Evolutionary conservation across 2,329 filamentous ascomycete genomes (phyloP), one percentile per base, ranked within the genome.

Genomic region (Exutisphaerella laricina): DNA sequence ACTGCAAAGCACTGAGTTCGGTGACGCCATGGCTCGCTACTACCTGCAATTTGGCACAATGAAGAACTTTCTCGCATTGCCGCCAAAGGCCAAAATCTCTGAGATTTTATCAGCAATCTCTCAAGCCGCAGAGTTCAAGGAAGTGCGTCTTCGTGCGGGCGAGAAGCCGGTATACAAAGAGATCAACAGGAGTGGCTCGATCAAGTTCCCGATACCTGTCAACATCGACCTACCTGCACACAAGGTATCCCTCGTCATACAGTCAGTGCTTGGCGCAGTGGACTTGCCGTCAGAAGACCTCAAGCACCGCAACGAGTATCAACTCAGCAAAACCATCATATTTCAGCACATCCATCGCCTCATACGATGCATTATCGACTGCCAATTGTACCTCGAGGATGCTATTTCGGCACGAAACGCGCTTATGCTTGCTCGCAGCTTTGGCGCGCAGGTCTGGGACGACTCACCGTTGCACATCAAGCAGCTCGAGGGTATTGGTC

Each of bases 31-130:
- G 87, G 84, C 86, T 31, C 77, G 79, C 35, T 94, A 90, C 60
- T 90, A 87, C 67, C 70, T 92, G 3, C 78, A 78, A 16, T 89
- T 89, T 54, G 75, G 83, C 26, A 92, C 86, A 0, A 94, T 92
- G 85, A 82, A 80, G 54, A 62, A 71, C 1, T 70, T 94, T 10
- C 66, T 90, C 31, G 69, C 69, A 0, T 70, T 92, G 39, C 74
- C 77, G n/a, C 63, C 67, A 1, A 75, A 73, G 29, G 74, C 81
- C 0, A 78, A 74, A 5, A 70, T 82, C 5, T 80, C 80, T 21
- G 75, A 85, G 31, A 79, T 90, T 55, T 70, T 92, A 9, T 78
- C 75, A 3, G 71, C 72, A 0, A 63, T 94, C 12, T 77, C 79
- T 12, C 75, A 84, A 61, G 84, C 84, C 1, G 66, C 74, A 12